A percentile compares a stretch with the other conserved stretches of the same genome.
phyloP scores from a whole-genome alignment of 2,329 filamentous ascomycete genomes.

The Cercospora brassicicola region DNA sequence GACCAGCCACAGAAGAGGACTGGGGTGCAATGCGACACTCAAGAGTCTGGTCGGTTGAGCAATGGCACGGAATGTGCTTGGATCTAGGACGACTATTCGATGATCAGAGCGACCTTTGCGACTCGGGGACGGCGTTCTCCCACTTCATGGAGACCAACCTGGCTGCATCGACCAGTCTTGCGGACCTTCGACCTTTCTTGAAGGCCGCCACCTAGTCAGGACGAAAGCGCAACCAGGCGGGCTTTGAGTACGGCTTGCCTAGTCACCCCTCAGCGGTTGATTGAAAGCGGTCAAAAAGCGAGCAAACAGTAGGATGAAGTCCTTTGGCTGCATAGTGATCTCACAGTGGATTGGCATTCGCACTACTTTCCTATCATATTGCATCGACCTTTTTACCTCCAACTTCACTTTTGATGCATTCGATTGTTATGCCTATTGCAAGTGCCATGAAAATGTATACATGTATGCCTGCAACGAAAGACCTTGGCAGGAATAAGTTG shows the following conservation, averaged over 20 bases:
- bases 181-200: neutral
- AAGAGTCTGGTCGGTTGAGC: neutral
- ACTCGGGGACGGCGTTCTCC: neutral
- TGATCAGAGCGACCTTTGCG: neutral
- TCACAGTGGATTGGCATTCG: neutral
- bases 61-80: neutral
- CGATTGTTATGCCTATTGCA: neutral
- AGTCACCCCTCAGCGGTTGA: neutral
- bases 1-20: neutral
- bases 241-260: neutral
- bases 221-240: neutral
- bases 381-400: neutral
- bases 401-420: neutral
- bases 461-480: neutral
- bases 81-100: neutral
- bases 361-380: neutral
- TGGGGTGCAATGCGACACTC: neutral
- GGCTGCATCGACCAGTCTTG: neutral
- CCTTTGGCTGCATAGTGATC: neutral
- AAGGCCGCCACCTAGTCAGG: neutral
- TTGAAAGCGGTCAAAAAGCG: neutral
- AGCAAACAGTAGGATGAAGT: neutral
- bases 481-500: neutral
- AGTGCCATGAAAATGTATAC: neutral
- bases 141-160: neutral